Evolutionary conservation across 768 basidiomycete genomes (phyloP).

Genomic region (Sporobolomyces phaffii): DNA sequence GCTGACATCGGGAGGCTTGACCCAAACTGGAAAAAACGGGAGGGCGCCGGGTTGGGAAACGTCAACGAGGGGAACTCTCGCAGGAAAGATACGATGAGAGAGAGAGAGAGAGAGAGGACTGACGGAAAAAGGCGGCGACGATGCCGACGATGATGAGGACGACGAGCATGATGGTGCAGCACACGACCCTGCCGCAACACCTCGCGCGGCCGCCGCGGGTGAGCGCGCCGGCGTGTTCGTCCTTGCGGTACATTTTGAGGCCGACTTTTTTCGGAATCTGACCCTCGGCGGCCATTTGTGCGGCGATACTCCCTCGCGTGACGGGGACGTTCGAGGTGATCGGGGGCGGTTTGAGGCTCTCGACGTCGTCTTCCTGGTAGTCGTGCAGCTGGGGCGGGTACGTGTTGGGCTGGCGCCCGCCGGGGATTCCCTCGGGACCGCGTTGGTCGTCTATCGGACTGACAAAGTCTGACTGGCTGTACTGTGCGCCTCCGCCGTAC

Average conservation of each 20-base stretch:
- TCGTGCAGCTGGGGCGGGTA: constrained; percentile 24
- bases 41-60: background rate
- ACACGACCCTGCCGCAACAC: constrained; percentile 37
- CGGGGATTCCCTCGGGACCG: background rate
- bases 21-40: constrained; percentile 39
- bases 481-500: background rate
- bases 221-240: constrained; percentile 42
- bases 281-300: constrained; percentile 42
- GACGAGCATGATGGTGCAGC: constrained; percentile 40
- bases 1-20: constrained; percentile 41
- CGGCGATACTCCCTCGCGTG: constrained; percentile 35
- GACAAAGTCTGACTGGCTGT: constrained; percentile 19
- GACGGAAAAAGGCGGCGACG: constrained; percentile 42
- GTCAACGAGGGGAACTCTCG: too few species aligned
- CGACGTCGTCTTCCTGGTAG: constrained; percentile 3
- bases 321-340: constrained; percentile 13
- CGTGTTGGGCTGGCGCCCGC: constrained; percentile 4
- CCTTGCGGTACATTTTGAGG: constrained; percentile 41
- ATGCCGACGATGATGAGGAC: constrained; percentile 41
- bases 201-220: constrained; percentile 34
- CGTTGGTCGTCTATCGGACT: background rate
- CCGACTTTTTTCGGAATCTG: constrained; percentile 44
- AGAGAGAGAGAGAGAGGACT: background rate
- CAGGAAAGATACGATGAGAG: too few species aligned
- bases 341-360: constrained; percentile 1